Evolutionary conservation across 1,284 basidiomycete genomes (phyloP), one percentile per base, ranked within the genome.

Genomic region (Ceratobasidium sp.): DNA sequence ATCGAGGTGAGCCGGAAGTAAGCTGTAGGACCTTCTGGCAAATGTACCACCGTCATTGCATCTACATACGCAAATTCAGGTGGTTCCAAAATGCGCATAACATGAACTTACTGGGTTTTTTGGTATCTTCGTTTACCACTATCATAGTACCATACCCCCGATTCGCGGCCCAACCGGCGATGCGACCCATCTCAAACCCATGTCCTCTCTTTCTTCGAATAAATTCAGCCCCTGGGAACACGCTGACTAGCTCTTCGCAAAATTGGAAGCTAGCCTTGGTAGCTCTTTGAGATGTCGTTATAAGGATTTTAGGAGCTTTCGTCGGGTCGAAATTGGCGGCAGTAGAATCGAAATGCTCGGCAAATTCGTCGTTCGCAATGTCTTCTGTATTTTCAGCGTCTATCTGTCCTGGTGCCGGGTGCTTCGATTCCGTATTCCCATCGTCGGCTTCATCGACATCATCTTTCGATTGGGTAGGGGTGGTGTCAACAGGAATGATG

Each of bases 171-270:
- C 97, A 99, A 1, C 89, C 86, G 41, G 95, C 93, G 73, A 99
- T 94, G 73, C 89, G 84, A 0, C 95, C 95, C 72, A 99, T 82
- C 79, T 98, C 95, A 74, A 93, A 98, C 0, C 94, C 93, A 73
- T 93, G 91, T 1, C 94, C 93, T 77, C 93, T 95, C 75, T 92
- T 91, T 68, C 97, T 82, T 70, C 89, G 85, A 56, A 95, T 88
- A 76, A 97, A 94, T 76, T 99, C 93, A 0, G 93, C 93, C 4
- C 97, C 97, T 29, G 97, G 96, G 75, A 99, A 93, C 42, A 99
- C 82, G 5, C 88, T 90, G 30, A 92, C 89, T 9, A 99, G 79
- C 77, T 99, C 96, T 72, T 95, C 90, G 73, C 92, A 92, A 77
- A 97, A 95, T 19, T 88, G 87, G 74, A 91, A 94, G 0, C 93